These are phyloP conservation scores for Bruguiera sexangula DNA, from an alignment of 345 rosid genomes.

Conservation along the genomic window DNA sequence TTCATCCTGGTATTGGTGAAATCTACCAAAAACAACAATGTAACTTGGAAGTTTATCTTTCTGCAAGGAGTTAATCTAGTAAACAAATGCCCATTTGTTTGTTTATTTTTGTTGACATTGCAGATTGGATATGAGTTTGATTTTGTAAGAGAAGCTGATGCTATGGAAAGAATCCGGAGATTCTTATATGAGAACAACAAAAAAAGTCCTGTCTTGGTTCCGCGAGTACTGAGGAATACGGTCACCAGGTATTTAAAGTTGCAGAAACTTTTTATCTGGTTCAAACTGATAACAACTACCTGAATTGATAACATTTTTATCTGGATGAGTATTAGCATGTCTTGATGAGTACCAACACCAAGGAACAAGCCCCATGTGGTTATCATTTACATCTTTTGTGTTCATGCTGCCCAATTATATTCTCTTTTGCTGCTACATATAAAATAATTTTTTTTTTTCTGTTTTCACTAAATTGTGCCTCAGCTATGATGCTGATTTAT, in stretches of 20 bases:
- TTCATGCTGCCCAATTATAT: too few species aligned
- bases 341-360: too few species aligned
- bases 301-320: too few species aligned
- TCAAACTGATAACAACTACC: neutral
- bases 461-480: neutral
- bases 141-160: constrained; percentile 74
- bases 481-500: neutral
- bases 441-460: too few species aligned
- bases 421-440: too few species aligned
- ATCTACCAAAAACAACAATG: neutral
- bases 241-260: constrained; percentile 61
- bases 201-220: constrained; percentile 76
- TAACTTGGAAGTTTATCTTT: neutral
- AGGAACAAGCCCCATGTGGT: too few species aligned
- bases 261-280: constrained; percentile 2
- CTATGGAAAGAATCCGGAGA: constrained; percentile 72
- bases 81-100: neutral
- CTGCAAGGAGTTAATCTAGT: constrained; percentile 15
- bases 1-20: neutral
- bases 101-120: constrained; percentile 28
- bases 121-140: constrained; percentile 97
- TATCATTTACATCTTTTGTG: too few species aligned
- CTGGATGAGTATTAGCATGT: too few species aligned
- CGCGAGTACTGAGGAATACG: constrained; percentile 52
- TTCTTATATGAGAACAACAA: constrained; percentile 70